Evolutionary conservation across 805 yeast genomes (phyloP).

Genomic region (Monosporozyma aerobia): DNA sequence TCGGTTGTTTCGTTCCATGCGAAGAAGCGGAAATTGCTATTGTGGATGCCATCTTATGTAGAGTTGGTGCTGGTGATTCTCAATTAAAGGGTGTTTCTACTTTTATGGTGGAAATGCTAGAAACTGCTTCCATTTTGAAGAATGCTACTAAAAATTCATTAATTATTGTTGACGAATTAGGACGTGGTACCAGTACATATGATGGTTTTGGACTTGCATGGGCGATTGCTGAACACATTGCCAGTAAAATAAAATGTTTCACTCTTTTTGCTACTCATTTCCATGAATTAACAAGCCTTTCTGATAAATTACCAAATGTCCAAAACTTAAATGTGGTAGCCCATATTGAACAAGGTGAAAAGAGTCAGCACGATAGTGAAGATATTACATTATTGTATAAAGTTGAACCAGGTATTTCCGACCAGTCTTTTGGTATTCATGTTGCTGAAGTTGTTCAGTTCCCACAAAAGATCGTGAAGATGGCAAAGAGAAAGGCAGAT

Average conservation of each 20-base stretch:
- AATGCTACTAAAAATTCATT: slow-evolving; percentile 78
- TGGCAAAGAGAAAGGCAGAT: slow-evolving; percentile 91
- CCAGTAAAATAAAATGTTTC: slow-evolving; percentile 62
- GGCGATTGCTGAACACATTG: slow-evolving; percentile 85
- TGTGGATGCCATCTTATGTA: slow-evolving; percentile 85
- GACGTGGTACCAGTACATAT: slow-evolving; percentile 72
- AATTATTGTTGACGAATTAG: slow-evolving; percentile 89
- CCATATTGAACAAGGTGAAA: slow-evolving; percentile 50
- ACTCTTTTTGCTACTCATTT: slow-evolving; percentile 94
- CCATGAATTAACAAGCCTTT: slow-evolving; percentile 82
- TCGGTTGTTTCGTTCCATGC: slow-evolving; percentile 85
- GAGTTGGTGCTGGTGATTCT: slow-evolving; percentile 99
- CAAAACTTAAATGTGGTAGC: slow-evolving; percentile 89
- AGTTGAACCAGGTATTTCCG: slow-evolving; percentile 94
- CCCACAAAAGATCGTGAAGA: slow-evolving; percentile 78
- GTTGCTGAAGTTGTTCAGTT: slow-evolving; percentile 94
- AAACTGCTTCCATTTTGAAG: slow-evolving; percentile 84
- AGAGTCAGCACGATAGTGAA: slow-evolving; percentile 30
- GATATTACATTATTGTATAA: slow-evolving; percentile 84
- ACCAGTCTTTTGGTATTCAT: slow-evolving; percentile 94
- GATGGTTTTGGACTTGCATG: slow-evolving; percentile 98
- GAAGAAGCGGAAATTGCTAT: slow-evolving; percentile 67
- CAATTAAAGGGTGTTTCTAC: slow-evolving; percentile 96
- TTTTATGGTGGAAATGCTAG: slow-evolving; percentile 96
- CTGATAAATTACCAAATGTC: slow-evolving; percentile 55